Conservation (phyloP, 768 basidiomycete genomes). For the Hirschioporus abietinus region DNA sequence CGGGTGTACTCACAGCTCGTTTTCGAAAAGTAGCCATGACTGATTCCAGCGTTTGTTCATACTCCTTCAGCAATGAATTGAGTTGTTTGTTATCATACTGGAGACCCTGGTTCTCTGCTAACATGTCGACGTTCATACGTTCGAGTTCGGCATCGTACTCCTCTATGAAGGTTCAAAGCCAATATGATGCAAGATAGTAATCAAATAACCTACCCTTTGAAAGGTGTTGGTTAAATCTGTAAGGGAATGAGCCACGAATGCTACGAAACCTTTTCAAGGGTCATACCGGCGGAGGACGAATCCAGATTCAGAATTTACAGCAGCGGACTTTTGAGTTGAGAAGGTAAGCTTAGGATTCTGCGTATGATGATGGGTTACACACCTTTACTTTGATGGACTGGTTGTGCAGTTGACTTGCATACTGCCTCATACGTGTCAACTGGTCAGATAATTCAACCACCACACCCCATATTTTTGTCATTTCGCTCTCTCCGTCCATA, state of each 20-base stretch:
- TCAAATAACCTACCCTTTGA: slow-evolving; percentile 54
- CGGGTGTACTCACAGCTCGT: slow-evolving; percentile 65
- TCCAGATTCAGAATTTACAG: slow-evolving; percentile 84
- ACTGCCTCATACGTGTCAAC: slow-evolving; percentile 69
- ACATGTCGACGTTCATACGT: slow-evolving; percentile 75
- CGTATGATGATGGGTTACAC: slow-evolving; percentile 15
- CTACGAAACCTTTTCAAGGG: slow-evolving; percentile 6
- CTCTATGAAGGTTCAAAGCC: slow-evolving; percentile 43
- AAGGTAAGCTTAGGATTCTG: background rate
- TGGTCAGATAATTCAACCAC: slow-evolving; percentile 69
- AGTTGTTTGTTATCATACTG: slow-evolving; percentile 96
- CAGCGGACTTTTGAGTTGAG: slow-evolving; percentile 58
- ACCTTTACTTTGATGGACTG: slow-evolving; percentile 81
- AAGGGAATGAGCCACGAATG: slow-evolving; percentile 5
- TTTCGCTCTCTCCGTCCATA: background rate
- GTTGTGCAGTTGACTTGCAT: slow-evolving; percentile 66
- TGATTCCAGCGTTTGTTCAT: slow-evolving; percentile 92
- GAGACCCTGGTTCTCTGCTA: slow-evolving; percentile 76
- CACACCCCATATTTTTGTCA: background rate
- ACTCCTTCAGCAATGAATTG: slow-evolving; percentile 86
- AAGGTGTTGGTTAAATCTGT: slow-evolving; percentile 85
- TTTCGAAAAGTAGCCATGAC: slow-evolving; percentile 91
- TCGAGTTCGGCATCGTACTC: slow-evolving; percentile 88
- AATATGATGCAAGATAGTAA: slow-evolving; percentile 5
- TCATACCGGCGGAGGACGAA: slow-evolving; percentile 81